Conservation (phyloP, 768 basidiomycete genomes). For the Suillus sp. region DNA sequence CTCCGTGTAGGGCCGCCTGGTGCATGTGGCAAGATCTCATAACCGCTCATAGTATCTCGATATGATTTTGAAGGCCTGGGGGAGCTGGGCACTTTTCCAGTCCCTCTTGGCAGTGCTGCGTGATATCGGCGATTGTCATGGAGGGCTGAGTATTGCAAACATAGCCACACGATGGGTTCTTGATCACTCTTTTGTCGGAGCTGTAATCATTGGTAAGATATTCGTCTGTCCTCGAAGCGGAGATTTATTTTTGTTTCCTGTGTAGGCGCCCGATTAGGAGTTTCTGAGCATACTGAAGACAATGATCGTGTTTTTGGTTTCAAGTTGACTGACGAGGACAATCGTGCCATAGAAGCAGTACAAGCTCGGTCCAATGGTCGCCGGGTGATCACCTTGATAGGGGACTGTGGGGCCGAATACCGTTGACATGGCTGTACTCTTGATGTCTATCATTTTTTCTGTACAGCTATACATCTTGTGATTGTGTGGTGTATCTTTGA, state of each 20-base stretch:
- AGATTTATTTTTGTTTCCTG: conserved; percentile 10
- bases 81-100: conserved; percentile 77
- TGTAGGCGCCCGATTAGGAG: conserved; percentile 70
- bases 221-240: conserved; percentile 14
- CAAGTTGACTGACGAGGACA: conserved; percentile 56
- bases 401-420: conserved; percentile 87
- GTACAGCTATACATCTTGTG: conserved; percentile 9
- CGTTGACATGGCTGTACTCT: conserved; percentile 41
- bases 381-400: conserved; percentile 65
- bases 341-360: conserved; percentile 62
- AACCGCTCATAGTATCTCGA: conserved; percentile 68
- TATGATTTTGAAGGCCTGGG: conserved; percentile 80
- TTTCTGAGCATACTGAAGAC: conserved; percentile 73
- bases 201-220: conserved; percentile 69
- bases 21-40: conserved; percentile 4
- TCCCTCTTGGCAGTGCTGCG: conserved; percentile 58
- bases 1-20: neutral
- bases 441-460: conserved; percentile 4
- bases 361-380: conserved; percentile 62
- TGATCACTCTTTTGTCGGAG: conserved; percentile 75
- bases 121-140: conserved; percentile 66
- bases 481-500: conserved; percentile 6
- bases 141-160: conserved; percentile 69
- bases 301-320: conserved; percentile 67
- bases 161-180: conserved; percentile 83